These are phyloP conservation scores for Tuber indicum DNA, from an alignment of 495 filamentous ascomycete species.

Conservation along the genomic window DNA sequence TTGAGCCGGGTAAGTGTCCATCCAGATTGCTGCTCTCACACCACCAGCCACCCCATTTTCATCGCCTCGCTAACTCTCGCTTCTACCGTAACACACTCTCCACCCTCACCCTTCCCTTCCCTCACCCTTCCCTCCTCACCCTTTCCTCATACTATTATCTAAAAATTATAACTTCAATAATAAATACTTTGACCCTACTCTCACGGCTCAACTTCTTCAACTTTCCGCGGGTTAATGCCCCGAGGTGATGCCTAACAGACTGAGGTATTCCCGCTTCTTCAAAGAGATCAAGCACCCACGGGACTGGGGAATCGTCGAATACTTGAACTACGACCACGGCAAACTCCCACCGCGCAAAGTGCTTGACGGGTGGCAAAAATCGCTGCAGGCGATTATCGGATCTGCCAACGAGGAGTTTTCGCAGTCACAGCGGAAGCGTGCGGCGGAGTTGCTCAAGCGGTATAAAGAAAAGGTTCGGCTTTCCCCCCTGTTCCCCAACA, in stretches of 20 bases:
- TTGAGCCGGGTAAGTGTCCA: no score
- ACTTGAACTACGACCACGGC: slow-evolving; percentile 23
- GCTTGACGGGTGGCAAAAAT: slow-evolving; percentile 31
- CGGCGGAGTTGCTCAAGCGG: slow-evolving; percentile 21
- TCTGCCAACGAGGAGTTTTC: slow-evolving; percentile 15
- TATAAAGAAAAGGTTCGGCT: slow-evolving; percentile 21
- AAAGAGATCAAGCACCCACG: slow-evolving; percentile 9
- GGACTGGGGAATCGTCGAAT: slow-evolving; percentile 27
- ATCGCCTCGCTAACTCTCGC: no score
- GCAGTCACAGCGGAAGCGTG: slow-evolving; percentile 7
- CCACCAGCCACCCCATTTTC: no score
- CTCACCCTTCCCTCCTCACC: neutral
- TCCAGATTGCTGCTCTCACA: no score
- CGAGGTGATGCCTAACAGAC: neutral
- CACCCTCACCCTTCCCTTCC: neutral
- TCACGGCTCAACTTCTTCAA: neutral
- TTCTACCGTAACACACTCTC: no score
- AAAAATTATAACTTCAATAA: no score
- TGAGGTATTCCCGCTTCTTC: slow-evolving; percentile 5
- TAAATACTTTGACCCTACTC: no score
- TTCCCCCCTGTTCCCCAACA: neutral
- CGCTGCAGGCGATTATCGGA: slow-evolving; percentile 12
- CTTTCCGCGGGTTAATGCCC: neutral
- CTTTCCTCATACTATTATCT: no score
- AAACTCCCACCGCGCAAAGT: slow-evolving; percentile 17